Evolutionary conservation across 768 basidiomycete species (phyloP), one percentile per base, ranked within the genome.

Genomic region (Panaeolus cyanescens): DNA sequence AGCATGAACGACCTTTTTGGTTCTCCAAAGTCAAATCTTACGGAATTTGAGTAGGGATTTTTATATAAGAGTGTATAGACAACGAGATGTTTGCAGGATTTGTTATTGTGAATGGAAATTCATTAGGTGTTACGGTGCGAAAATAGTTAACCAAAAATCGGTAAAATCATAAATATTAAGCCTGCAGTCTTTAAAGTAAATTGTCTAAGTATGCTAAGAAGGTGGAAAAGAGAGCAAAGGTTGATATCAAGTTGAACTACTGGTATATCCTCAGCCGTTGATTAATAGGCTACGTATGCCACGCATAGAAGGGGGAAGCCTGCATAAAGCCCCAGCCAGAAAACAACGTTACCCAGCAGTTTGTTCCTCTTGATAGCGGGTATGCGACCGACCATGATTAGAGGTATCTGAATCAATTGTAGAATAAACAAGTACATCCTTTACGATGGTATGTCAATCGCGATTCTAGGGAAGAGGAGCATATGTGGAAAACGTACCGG

Each of bases 221-320:
- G 19, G 7, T 8, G 7, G 8, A 22, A 22, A 34, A 34, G 6
- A 8, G 40, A 42, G 25, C 20, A 10, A 7, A 42, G 19, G 39
- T 28, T 50, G 37, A 19, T 39, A 39, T 39, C 37, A 19, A 17
- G 7, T 0, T n/a, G 7, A 12, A 39, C 7, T n/a, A n/a, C n/a
- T 7, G 3, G 7, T 15, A 13, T 30, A 50, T 28, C 25, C 20
- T 12, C 9, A 15, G 54, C 32, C 17, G 1, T 6, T 32, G 17
- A 39, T 65, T 56, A 83, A 62, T 82, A 79, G 30, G 79, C 78
- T 22, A 80, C 78, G 59, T 83, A 83, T 12, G 79, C 90, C 19
- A 96, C 92, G 64, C 94, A 96, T 15, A 99, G 83, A 59, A 99
- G 74, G 1, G 97, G 97, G 81, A 99, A 95, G 13, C 96, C 96